Evolutionary conservation across 352 stramenopile species (phyloP).

Genomic region (Phytophthora meadii): DNA sequence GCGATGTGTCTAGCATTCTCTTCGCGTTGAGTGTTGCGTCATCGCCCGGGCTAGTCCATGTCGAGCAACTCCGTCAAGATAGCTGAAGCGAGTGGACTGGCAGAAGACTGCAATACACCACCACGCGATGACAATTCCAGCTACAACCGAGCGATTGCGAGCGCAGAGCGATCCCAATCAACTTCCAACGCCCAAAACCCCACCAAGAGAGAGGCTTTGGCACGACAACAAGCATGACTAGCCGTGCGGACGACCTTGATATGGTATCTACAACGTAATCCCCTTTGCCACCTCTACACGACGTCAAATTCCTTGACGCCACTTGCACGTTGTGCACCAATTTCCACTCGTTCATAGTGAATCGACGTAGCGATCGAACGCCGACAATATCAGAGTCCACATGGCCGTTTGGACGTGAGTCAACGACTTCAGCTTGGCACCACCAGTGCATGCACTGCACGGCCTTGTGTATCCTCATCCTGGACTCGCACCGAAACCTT

Average conservation of each 20-base stretch:
- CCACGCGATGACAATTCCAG: slow-evolving; percentile 29
- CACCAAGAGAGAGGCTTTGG: slow-evolving; percentile 10
- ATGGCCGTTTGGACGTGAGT: slow-evolving; percentile 18
- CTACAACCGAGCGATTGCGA: slow-evolving; percentile 7
- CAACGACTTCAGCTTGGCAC: slow-evolving; percentile 9
- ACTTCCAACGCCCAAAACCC: not conserved
- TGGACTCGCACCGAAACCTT: slow-evolving; percentile 37
- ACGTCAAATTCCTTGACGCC: slow-evolving; percentile 6
- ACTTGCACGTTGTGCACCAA: not conserved
- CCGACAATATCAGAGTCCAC: slow-evolving; percentile 10
- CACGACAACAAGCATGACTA: not conserved
- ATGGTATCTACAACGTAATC: slow-evolving; percentile 16
- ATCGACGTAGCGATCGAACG: slow-evolving; percentile 9
- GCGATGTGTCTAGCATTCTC: slow-evolving; percentile 29
- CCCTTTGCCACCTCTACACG: slow-evolving; percentile 14
- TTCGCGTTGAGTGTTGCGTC: slow-evolving; percentile 29
- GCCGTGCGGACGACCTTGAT: not conserved
- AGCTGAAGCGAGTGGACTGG: slow-evolving; percentile 20
- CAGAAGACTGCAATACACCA: slow-evolving; percentile 35
- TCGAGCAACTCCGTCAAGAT: slow-evolving; percentile 21
- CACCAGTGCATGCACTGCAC: not conserved
- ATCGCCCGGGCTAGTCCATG: slow-evolving; percentile 21
- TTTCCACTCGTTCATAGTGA: not conserved
- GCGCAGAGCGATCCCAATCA: not conserved
- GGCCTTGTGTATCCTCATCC: slow-evolving; percentile 18